A percentile compares a stretch with the other conserved stretches of the same genome.
These are phyloP conservation scores for Geotrichum europaeum DNA, from an alignment of 1,139 yeast genomes.

Conservation along the genomic window DNA sequence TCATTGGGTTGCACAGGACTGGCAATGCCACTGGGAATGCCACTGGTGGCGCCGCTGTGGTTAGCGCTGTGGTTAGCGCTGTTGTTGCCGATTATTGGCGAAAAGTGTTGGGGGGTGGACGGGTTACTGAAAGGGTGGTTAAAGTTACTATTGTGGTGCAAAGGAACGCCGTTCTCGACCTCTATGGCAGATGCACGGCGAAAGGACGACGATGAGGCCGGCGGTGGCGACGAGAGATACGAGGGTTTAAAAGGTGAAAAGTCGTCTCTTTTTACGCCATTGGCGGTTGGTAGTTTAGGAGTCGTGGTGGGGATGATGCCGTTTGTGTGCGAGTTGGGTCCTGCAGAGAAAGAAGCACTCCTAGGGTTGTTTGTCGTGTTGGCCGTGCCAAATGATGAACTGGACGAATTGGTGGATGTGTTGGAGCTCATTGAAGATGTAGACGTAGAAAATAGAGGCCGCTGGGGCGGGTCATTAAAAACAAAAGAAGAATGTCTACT, in stretches of 20 bases:
- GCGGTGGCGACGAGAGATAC: background rate
- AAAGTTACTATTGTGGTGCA: background rate
- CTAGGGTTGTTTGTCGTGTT: background rate
- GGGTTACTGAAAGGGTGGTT: background rate
- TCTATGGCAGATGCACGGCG: slow-evolving; percentile 5
- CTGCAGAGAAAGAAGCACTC: slow-evolving; percentile 1
- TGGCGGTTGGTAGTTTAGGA: background rate
- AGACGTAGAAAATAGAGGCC: slow-evolving; percentile 5
- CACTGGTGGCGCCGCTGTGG: background rate
- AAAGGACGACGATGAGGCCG: slow-evolving; percentile 4
- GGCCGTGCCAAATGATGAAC: background rate
- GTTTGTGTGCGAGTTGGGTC: background rate
- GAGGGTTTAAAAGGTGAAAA: background rate
- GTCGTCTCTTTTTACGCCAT: background rate
- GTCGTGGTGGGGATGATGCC: background rate
- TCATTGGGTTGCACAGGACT: background rate
- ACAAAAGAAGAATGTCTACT: slow-evolving; percentile 4
- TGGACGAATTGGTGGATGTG: background rate
- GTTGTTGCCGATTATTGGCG: slow-evolving; percentile 2
- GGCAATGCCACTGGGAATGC: background rate
- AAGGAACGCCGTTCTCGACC: background rate
- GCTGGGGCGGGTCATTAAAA: background rate
- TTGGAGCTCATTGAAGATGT: background rate
- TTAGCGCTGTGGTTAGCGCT: background rate
- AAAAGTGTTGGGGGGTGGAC: slow-evolving; percentile 8